Base-by-base conservation (phyloP, 345 rosid species). In the Odontarrhena argentea region DNA sequence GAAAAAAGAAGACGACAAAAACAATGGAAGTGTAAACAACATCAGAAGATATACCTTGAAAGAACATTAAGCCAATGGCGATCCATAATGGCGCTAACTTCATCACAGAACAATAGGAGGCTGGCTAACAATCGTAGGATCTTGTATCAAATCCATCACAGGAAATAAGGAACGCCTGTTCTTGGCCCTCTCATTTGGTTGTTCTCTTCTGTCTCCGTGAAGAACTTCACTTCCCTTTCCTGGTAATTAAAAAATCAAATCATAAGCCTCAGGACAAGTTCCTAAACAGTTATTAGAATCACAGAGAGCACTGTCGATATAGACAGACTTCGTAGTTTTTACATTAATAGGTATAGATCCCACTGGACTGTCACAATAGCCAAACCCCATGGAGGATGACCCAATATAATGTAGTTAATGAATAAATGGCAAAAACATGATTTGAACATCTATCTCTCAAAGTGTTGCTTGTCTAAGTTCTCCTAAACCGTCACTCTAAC, bases 161-260 rank as follows among this genome's bases (percentile, higher is more conserved):
- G 83, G 87, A 94, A 94, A 72, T 94, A 94, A 3, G 99, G 97
- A 62, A 91, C 96, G 52, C 99, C 97, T 47, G 99, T 87, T 74
- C 99, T 84, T 30, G 99, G 99, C 56, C 99, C 99, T 80, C 99
- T 88, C 99, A 91, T 94, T 78, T 91, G 99, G 73, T 87, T 91
- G 85, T 94, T 94, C 87, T 94, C 99, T 74, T 94, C 99, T 0
- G 99, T 94, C 80, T 94, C 96, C 0, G 97, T 94, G 80, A 94
- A 94, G 71, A 94, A 91, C 75, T 91, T 91, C 73, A 94, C 99
- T 70, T 91, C 99, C 58, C 97, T 89, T 82, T 94, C 99, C 99
- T 94, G 65, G 9, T 67, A 60, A 43, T 34, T 18, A 34, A 57
- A 15, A 24, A 43, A 51, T 32, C 66, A 64, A 9, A 37, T 18